A percentile compares a stretch with the other conserved stretches of the same genome.
Evolutionary conservation across 192 early-diverging fungal species (phyloP).

Genomic region (Coemansia javaensis): DNA sequence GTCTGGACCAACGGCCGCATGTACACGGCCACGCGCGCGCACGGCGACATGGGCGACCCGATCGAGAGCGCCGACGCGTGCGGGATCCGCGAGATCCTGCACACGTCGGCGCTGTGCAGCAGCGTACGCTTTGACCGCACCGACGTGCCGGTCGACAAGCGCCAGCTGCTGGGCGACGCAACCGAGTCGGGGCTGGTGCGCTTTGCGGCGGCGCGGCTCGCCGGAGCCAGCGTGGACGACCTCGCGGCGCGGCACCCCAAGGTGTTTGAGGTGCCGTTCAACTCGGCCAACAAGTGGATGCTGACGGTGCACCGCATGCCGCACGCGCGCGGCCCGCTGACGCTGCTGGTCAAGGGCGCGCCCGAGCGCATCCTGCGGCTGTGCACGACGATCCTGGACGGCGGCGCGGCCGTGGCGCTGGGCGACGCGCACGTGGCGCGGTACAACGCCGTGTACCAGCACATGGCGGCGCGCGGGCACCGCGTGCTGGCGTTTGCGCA

Average conservation of each 20-base stretch:
- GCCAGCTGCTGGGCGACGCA: conserved; percentile 86
- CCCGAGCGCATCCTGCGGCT: conserved; percentile 86
- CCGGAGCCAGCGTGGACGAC: conserved; percentile 68
- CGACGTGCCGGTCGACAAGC: conserved; percentile 77
- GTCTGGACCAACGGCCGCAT: conserved; percentile 76
- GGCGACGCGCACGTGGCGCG: conserved; percentile 59
- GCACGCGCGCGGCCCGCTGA: conserved; percentile 45
- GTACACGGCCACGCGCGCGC: conserved; percentile 55
- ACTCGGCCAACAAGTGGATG: conserved; percentile 92
- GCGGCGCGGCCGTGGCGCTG: conserved; percentile 55
- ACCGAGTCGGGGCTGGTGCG: conserved; percentile 89
- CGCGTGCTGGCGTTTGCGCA: conserved; percentile 91
- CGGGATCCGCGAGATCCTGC: conserved; percentile 72
- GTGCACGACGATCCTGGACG: conserved; percentile 72
- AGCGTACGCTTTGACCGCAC: conserved; percentile 87
- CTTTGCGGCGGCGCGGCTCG: conserved; percentile 68
- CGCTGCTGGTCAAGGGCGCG: conserved; percentile 89
- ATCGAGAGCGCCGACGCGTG: conserved; percentile 51
- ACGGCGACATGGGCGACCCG: conserved; percentile 42
- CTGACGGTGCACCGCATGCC: conserved; percentile 82
- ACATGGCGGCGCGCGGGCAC: conserved; percentile 90
- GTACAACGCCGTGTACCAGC: conserved; percentile 76
- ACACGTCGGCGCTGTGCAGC: conserved; percentile 78
- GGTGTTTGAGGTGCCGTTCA: conserved; percentile 95
- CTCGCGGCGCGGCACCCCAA: conserved; percentile 66